phyloP scores from a whole-genome alignment of 257 asterid genomes.

The Nicotiana benthamiana region DNA sequence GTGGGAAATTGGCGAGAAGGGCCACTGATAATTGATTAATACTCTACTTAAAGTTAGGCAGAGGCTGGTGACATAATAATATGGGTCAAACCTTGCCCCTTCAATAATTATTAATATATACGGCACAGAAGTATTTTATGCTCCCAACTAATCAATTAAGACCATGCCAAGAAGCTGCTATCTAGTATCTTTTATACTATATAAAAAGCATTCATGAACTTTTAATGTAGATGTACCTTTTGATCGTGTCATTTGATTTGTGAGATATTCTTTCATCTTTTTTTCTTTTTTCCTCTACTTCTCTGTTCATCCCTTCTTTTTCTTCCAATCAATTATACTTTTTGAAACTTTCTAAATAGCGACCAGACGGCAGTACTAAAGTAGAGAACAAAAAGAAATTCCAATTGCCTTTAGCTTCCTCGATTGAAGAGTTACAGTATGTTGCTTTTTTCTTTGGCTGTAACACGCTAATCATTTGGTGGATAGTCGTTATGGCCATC shows the following conservation, averaged over 20 bases:
- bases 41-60: conserved; percentile 10
- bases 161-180: not conserved
- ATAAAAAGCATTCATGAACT: not conserved
- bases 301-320: conserved; percentile 19
- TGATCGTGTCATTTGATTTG: not conserved
- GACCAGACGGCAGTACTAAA: not conserved
- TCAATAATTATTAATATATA: conserved; percentile 9
- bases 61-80: conserved; percentile 10
- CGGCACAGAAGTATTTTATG: conserved; percentile 6
- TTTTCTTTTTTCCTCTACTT: conserved; percentile 10
- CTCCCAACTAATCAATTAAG: conserved; percentile 9
- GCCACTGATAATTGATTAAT: conserved; percentile 3
- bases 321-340: conserved; percentile 29
- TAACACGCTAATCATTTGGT: conserved; percentile 30
- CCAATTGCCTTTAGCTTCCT: conserved; percentile 30
- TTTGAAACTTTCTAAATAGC: not conserved
- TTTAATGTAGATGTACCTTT: conserved; percentile 1
- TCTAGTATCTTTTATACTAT: not conserved
- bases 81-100: conserved; percentile 17
- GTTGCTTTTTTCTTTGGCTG: conserved; percentile 32
- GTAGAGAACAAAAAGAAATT: conserved; percentile 31
- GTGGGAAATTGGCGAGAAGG: conserved; percentile 10
- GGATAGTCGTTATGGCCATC: conserved; percentile 19
- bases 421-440: conserved; percentile 45
- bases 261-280: not conserved